phyloP scores from a whole-genome alignment of 1,284 basidiomycete species.

The Ceratobasidium sp. region DNA sequence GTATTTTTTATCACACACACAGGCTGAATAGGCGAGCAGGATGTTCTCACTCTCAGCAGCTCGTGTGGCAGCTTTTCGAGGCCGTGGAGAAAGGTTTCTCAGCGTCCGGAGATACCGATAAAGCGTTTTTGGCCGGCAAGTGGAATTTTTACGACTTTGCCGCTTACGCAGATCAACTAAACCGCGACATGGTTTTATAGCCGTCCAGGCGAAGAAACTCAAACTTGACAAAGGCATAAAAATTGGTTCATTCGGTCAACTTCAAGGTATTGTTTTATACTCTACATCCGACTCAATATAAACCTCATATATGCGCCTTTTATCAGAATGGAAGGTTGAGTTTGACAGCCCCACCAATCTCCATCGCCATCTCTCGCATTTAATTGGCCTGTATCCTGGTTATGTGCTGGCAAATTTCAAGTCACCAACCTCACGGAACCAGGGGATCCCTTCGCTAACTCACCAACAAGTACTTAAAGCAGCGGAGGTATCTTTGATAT shows the following conservation, averaged over 20 bases:
- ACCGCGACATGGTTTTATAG: conserved; percentile 56
- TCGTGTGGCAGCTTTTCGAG: conserved; percentile 82
- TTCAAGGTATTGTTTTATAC: conserved; percentile 70
- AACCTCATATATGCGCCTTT: conserved; percentile 60
- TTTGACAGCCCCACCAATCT: conserved; percentile 74
- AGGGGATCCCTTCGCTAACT: conserved; percentile 66
- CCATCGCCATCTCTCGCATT: conserved; percentile 80
- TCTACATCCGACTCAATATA: not conserved
- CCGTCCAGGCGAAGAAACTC: conserved; percentile 69
- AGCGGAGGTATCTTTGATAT: conserved; percentile 69
- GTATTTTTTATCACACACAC: not conserved
- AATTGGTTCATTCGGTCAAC: conserved; percentile 79
- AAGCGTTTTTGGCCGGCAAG: conserved; percentile 71
- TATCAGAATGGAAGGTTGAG: conserved; percentile 81
- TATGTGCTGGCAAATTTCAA: conserved; percentile 73
- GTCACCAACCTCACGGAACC: conserved; percentile 12
- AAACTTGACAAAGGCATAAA: conserved; percentile 76
- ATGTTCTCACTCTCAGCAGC: conserved; percentile 77
- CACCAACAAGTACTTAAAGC: conserved; percentile 69
- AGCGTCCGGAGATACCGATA: conserved; percentile 74
- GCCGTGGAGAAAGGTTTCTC: conserved; percentile 75
- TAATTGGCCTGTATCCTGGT: conserved; percentile 81
- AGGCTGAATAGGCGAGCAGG: conserved; percentile 72
- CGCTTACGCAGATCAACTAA: conserved; percentile 54
- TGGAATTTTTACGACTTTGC: conserved; percentile 56